Percentiles rank a stretch among this genome's conserved stretches.
Evolutionary conservation across 108 stramenopile genomes (phyloP).

Genomic region (Stephanodiscus triporus): DNA sequence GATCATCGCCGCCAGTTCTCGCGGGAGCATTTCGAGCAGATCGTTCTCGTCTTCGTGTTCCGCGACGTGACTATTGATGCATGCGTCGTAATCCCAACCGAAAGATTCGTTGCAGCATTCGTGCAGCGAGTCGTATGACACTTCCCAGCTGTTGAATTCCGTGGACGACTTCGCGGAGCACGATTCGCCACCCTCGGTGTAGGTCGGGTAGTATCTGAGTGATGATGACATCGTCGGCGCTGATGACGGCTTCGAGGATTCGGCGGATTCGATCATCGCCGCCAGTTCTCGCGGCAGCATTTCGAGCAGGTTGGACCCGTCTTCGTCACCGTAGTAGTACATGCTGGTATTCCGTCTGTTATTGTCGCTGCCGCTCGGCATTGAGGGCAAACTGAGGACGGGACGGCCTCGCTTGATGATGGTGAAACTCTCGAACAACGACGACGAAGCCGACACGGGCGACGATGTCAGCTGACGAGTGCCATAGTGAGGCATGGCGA

Average conservation of each 20-base stretch:
- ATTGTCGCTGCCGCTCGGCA: too few relatives aligned
- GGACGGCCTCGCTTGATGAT: too few relatives aligned
- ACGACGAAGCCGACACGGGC: too few relatives aligned
- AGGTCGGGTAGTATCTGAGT: neutral
- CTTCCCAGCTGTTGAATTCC: constrained; percentile 12
- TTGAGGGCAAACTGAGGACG: too few relatives aligned
- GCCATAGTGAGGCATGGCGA: too few relatives aligned
- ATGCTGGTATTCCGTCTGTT: neutral
- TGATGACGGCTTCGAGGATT: neutral
- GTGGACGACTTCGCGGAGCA: constrained; percentile 4
- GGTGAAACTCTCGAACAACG: too few relatives aligned
- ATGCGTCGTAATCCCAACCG: constrained; percentile 20
- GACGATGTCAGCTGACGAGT: too few relatives aligned
- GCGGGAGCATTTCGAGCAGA: neutral
- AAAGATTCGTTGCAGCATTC: constrained; percentile 25
- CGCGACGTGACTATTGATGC: constrained; percentile 15
- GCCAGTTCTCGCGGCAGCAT: neutral
- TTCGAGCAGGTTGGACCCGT: neutral
- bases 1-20: neutral
- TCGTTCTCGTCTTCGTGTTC: neutral
- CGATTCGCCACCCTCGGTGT: neutral
- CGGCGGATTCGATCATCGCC: neutral
- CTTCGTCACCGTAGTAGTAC: neutral
- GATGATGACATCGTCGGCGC: neutral
- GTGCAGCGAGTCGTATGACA: constrained; percentile 3